These are phyloP conservation scores for Solidago caesia DNA, from an alignment of 129 eudicot genomes.

Conservation along the genomic window DNA sequence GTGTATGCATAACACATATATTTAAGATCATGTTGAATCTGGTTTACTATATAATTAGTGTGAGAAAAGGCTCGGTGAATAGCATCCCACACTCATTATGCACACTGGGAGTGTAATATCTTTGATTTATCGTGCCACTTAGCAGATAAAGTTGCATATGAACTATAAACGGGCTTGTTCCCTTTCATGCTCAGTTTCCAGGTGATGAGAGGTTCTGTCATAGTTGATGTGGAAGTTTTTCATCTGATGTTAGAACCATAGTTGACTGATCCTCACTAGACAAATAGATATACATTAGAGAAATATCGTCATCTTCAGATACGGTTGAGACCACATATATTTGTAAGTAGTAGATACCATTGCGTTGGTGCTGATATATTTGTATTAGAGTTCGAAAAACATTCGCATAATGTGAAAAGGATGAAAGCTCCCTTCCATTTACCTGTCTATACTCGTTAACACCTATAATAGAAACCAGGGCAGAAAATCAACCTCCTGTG, in stretches of 20 bases:
- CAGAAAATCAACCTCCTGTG: slow-evolving; percentile 10
- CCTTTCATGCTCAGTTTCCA: neutral
- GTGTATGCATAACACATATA: neutral
- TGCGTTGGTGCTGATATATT: neutral
- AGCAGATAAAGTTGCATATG: slow-evolving; percentile 17
- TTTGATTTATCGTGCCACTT: neutral
- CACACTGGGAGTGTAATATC: neutral
- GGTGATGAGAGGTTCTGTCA: neutral
- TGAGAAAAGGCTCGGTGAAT: slow-evolving; percentile 9
- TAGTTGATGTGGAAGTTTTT: neutral
- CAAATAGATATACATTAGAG: neutral
- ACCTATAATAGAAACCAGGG: neutral
- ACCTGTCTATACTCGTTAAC: neutral
- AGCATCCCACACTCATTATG: neutral
- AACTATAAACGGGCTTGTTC: neutral
- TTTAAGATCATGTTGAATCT: slow-evolving; percentile 1
- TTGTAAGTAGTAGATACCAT: neutral
- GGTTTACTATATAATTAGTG: slow-evolving; percentile 12
- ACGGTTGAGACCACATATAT: neutral
- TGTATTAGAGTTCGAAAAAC: neutral
- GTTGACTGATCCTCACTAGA: neutral
- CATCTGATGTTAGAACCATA: neutral
- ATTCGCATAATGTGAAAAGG: neutral
- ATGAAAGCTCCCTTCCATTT: neutral
- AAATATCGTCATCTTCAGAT: neutral